phyloP scores from a whole-genome alignment of 2,329 filamentous ascomycete species.

The Fonsecaea multimorphosa region DNA sequence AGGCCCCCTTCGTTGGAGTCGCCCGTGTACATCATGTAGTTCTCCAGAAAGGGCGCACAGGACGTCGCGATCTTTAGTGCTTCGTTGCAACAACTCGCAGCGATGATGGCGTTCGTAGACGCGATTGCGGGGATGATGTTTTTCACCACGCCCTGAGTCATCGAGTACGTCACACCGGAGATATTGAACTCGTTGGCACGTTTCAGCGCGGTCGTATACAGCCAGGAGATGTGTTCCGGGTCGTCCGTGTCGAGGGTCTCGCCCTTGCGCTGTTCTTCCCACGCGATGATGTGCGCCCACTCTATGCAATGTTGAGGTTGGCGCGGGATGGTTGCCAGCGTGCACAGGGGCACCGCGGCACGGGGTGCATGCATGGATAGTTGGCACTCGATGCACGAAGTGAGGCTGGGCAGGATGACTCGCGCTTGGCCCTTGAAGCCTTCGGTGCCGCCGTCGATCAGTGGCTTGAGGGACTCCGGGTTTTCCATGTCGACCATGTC shows the following conservation, averaged over 20 bases:
- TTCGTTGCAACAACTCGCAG: conserved; percentile 94
- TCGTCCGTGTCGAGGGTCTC: conserved; percentile 92
- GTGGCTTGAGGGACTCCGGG: conserved; percentile 84
- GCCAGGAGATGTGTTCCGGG: conserved; percentile 95
- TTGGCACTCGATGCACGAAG: conserved; percentile 97
- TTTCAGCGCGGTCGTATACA: conserved; percentile 81
- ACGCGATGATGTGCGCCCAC: conserved; percentile 98
- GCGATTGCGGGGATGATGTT: conserved; percentile 99
- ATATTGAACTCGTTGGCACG: conserved; percentile 91
- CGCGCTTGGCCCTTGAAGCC: conserved; percentile 97
- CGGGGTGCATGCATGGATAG: conserved; percentile 98
- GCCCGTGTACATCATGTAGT: conserved; percentile 99
- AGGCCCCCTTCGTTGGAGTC: conserved; percentile 93
- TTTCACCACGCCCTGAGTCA: conserved; percentile 97
- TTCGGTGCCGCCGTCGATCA: conserved; percentile 96
- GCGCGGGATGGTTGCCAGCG: conserved; percentile 91
- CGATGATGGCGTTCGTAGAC: conserved; percentile 95
- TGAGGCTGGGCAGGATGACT: conserved; percentile 89
- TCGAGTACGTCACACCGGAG: conserved; percentile 86
- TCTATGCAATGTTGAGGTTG: conserved; percentile 98
- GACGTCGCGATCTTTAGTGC: conserved; percentile 90
- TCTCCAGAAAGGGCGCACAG: conserved; percentile 80
- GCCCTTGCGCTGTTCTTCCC: conserved; percentile 85
- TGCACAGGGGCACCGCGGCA: conserved; percentile 94
- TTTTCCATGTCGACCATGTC: conserved; percentile 85